Evolutionary conservation across 306 rosid genomes (phyloP), one percentile per base, ranked within the genome.

Genomic region (Inga laurina): DNA sequence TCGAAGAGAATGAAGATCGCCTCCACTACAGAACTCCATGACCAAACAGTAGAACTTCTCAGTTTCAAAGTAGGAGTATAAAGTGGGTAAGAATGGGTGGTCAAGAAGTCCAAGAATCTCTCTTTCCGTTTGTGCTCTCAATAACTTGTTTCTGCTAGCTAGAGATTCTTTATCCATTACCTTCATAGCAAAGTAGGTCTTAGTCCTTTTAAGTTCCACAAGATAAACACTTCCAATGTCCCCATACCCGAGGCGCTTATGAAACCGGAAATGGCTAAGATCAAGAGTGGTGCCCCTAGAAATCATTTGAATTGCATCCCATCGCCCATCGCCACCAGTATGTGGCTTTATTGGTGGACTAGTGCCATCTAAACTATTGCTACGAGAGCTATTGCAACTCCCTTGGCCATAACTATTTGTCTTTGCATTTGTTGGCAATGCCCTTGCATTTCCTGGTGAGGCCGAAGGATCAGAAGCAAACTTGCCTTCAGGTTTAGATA

Each of bases 21-120:
- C 98, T 24, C 98, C 97, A 73, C 93, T 90, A 70, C 97, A 94
- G 80, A 89, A 94, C 90, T 94, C 98, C 96, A 94, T 94, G 77
- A 94, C 87, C 88, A 94, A 80, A 79, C 97, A 94, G 79, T 90
- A 87, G 87, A 91, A 92, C 87, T 92, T 94, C 2, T 94, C 98
- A 71, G 92, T 94, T 74, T 94, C 96, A 22, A 94, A 92, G 87
- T 90, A 83, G 62, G 96, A 85, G 71, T 94, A 94, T 19, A 94
- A 85, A 32, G 98, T 94, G 3, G 97, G 98, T 85, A 94, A 86
- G 87, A 94, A 94, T 21, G 97, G 97, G 82, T 94, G 98, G 82
- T 94, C 98, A 82, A 94, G 97, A 69, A 91, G 97, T 62, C 96
- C 97, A 76, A 94, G 98, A 85, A 94, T 92, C 92, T 94, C 97